Conservation (phyloP, 306 rosid genomes). For the Rosa multiflora region DNA sequence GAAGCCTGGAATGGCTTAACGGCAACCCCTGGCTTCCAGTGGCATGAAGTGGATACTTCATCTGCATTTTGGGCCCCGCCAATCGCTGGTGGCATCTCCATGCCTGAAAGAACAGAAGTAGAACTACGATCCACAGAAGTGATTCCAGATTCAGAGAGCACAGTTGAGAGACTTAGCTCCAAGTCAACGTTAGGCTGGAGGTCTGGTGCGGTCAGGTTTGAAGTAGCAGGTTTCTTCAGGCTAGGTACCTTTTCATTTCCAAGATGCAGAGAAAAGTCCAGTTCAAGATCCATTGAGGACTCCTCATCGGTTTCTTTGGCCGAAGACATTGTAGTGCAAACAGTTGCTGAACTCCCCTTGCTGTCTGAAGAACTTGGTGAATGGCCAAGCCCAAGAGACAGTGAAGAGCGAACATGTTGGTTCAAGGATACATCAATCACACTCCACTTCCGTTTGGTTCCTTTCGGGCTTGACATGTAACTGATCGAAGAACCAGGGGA, state of each 20-base stretch:
- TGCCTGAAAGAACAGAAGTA: slow-evolving; percentile 42
- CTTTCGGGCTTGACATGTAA: slow-evolving; percentile 45
- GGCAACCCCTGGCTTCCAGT: slow-evolving; percentile 49
- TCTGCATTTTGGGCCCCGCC: slow-evolving; percentile 45
- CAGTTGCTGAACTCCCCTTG: slow-evolving; percentile 86
- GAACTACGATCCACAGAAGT: slow-evolving; percentile 50
- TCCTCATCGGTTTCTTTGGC: slow-evolving; percentile 86
- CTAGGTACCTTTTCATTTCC: slow-evolving; percentile 64
- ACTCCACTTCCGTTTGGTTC: slow-evolving; percentile 81
- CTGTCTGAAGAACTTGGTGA: slow-evolving; percentile 85
- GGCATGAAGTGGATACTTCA: slow-evolving; percentile 63
- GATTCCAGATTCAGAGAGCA: slow-evolving; percentile 68
- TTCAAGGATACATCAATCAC: slow-evolving; percentile 46
- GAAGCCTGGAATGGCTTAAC: slow-evolving; percentile 39
- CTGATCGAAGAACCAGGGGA: slow-evolving; percentile 57
- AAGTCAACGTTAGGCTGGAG: slow-evolving; percentile 61
- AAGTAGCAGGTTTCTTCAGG: slow-evolving; percentile 43
- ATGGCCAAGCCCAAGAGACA: slow-evolving; percentile 78
- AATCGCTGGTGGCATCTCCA: slow-evolving; percentile 43
- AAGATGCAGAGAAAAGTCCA: slow-evolving; percentile 68
- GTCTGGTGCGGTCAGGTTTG: slow-evolving; percentile 41
- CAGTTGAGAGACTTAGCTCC: slow-evolving; percentile 80
- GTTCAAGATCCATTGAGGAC: slow-evolving; percentile 76
- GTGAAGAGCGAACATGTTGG: slow-evolving; percentile 60
- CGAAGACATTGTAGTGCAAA: slow-evolving; percentile 82